A percentile compares a stretch with the other conserved stretches of the same genome.
Conservation (phyloP, 441 rosid genomes). For the Erodium texanum region DNA sequence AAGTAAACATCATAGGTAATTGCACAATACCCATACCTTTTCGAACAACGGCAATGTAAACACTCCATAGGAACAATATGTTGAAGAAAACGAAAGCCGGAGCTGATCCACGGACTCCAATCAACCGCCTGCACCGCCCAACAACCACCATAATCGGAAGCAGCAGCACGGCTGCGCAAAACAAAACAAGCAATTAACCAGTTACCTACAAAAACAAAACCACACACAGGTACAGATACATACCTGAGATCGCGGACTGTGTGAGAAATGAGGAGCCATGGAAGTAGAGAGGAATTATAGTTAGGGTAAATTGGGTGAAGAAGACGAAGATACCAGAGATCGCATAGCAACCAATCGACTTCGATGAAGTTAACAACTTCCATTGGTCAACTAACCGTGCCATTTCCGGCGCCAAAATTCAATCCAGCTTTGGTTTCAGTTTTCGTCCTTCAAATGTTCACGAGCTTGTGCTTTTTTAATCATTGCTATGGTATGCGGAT, state of each 20-base stretch:
- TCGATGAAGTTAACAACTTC: not conserved
- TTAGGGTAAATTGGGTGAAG: slow-evolving; percentile 5
- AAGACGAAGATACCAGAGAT: slow-evolving; percentile 1
- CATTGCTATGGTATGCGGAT: not conserved
- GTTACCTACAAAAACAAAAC: not conserved
- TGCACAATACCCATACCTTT: slow-evolving; percentile 27
- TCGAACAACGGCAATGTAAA: slow-evolving; percentile 32
- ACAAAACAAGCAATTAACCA: not conserved
- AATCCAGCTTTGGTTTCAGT: not conserved
- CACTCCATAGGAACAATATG: slow-evolving; percentile 36
- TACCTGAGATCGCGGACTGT: not conserved
- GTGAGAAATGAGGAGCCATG: not conserved
- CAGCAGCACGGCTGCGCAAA: not conserved
- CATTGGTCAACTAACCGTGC: not conserved
- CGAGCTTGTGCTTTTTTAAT: not conserved
- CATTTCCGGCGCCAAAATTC: slow-evolving; percentile 6
- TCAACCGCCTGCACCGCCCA: slow-evolving; percentile 26
- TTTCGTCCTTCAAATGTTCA: not conserved
- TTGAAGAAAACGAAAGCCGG: slow-evolving; percentile 45
- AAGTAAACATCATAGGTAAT: not conserved
- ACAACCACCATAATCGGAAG: not conserved
- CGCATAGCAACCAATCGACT: slow-evolving; percentile 1
- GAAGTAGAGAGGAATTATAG: not conserved
- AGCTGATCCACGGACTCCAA: slow-evolving; percentile 41
- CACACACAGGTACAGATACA: not conserved